phyloP scores from a whole-genome alignment of 352 stramenopile genomes.

The Globisporangium heterothallicum region DNA sequence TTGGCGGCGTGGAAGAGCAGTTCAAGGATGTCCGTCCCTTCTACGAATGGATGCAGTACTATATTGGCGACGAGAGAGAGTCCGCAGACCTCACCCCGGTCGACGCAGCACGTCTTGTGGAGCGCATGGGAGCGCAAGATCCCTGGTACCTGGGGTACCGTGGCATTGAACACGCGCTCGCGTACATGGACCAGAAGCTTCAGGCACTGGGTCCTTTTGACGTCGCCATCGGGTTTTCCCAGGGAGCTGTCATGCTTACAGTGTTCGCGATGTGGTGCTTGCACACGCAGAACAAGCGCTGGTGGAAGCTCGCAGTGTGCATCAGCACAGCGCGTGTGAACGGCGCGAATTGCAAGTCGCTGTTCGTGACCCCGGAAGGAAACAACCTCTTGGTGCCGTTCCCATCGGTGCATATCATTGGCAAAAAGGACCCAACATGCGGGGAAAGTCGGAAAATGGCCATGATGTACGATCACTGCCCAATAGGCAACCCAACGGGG shows the following conservation, averaged over 20 bases:
- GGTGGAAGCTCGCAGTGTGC: conserved; percentile 46
- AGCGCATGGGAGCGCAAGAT: too few species aligned
- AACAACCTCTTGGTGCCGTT: conserved; percentile 17
- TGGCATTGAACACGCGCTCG: conserved; percentile 22
- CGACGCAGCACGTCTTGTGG: too few species aligned
- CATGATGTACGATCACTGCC: conserved; percentile 18
- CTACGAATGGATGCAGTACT: conserved; percentile 1
- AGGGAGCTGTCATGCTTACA: conserved; percentile 62
- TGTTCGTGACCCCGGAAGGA: conserved; percentile 30
- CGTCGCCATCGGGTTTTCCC: conserved; percentile 64
- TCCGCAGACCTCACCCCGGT: too few species aligned
- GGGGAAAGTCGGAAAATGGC: conserved; percentile 32
- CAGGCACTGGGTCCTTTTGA: conserved; percentile 54
- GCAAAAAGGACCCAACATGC: conserved; percentile 52
- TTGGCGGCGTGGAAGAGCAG: not conserved
- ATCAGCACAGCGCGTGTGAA: conserved; percentile 24
- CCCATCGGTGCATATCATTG: conserved; percentile 33
- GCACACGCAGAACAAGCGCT: conserved; percentile 21
- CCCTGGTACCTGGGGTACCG: conserved; percentile 20
- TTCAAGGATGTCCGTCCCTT: not conserved
- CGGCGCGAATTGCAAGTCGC: conserved; percentile 26
- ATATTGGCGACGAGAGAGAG: too few species aligned
- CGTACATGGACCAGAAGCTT: conserved; percentile 54
- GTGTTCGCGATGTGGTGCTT: conserved; percentile 52
- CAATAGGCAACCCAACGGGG: conserved; percentile 12